Evolutionary conservation across 768 basidiomycete species (phyloP).

Genomic region (Lactifluus pinguis): DNA sequence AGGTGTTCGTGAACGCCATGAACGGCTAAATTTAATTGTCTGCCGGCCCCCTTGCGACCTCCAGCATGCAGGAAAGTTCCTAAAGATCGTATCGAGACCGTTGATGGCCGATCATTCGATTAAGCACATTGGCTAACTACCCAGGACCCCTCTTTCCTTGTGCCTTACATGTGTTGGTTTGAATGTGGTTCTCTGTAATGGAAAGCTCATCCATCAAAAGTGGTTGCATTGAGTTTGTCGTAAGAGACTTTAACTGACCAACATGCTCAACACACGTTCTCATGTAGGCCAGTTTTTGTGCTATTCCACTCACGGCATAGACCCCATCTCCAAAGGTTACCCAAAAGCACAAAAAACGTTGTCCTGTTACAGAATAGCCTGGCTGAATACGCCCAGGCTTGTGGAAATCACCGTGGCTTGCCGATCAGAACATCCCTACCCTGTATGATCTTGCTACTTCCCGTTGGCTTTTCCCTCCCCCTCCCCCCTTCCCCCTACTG

Average conservation of each 20-base stretch:
- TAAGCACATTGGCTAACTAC: neutral
- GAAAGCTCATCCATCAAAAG: neutral
- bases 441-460: neutral
- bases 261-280: neutral
- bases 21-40: neutral
- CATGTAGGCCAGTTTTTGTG: neutral
- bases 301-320: neutral
- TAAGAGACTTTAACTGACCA: neutral
- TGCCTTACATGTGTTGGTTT: neutral
- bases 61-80: neutral
- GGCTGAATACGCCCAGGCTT: neutral
- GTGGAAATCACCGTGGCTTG: neutral
- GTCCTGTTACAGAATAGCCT: neutral
- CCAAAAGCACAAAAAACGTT: neutral
- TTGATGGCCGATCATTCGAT: conserved; percentile 5
- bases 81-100: neutral
- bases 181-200: neutral
- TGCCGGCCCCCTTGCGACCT: neutral
- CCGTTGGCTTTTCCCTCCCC: neutral
- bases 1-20: neutral
- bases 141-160: neutral
- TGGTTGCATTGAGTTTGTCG: neutral
- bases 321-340: neutral
- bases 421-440: conserved; percentile 1
- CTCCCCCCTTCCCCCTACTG: too few relatives aligned